These are phyloP conservation scores for Salvia splendens DNA, from an alignment of 257 asterid species.

Conservation along the genomic window DNA sequence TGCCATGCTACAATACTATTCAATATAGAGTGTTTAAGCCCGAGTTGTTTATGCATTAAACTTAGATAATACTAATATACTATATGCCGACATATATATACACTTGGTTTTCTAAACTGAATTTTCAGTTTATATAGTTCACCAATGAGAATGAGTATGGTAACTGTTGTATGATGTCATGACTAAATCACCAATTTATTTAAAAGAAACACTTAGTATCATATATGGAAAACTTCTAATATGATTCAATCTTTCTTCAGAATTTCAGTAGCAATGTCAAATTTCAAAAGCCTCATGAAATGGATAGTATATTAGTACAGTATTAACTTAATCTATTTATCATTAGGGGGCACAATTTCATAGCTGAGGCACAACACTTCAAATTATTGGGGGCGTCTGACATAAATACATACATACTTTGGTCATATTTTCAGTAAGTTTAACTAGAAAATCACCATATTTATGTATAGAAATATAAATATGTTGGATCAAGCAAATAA, in stretches of 20 bases:
- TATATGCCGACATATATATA: no score
- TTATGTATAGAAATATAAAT: neutral
- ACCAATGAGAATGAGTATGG: constrained; percentile 28
- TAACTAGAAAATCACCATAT: neutral
- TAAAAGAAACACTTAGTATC: neutral
- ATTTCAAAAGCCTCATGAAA: neutral
- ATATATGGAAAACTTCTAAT: neutral
- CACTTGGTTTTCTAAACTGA: neutral
- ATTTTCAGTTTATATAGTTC: neutral
- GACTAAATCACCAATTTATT: neutral
- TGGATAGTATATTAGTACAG: neutral
- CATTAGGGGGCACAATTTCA: neutral
- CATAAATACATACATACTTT: neutral
- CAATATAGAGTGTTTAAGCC: no score
- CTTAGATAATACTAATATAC: no score
- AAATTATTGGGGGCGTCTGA: neutral
- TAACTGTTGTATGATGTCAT: constrained; percentile 21
- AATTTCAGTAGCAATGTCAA: neutral
- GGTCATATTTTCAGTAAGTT: neutral
- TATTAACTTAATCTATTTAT: neutral
- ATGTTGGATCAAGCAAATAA: neutral
- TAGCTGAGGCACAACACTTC: neutral
- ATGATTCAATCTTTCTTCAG: neutral
- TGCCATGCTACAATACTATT: no score
- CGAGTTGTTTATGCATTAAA: no score